Base-by-base conservation (phyloP, 1,139 yeast species). In the Casaregolazyma suthepensis region DNA sequence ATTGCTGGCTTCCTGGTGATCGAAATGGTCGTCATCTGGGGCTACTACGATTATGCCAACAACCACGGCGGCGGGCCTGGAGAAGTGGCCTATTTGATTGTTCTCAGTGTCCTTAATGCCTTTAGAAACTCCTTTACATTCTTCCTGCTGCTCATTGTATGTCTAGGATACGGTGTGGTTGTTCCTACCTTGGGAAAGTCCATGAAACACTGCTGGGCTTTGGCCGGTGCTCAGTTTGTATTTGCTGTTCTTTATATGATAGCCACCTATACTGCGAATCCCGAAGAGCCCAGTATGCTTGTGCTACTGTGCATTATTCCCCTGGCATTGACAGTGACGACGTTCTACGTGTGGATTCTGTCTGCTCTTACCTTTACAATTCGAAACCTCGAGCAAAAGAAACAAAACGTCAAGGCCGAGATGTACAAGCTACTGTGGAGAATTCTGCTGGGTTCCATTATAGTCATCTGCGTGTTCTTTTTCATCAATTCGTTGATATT, bases 81-180 rank as follows among this genome's bases (percentile, higher is more conserved):
- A 48, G 82, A 87, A 53, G 79, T 81, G 56, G 82, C 83, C 52
- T 89, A 89, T 71, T 79, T 89, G 79, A 81, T 81, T 7, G 80
- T 91, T 65, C 78, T 91, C 51, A 85, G 97, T 1, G 67, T 89
- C 26, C 73, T 91, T 67, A 88, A 89, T 66, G 82, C 96, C 1
- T 81, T 82, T 60, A 86, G 95, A 64, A 80, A 88, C 55, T 85
- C 97, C 0, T 89, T 89, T 67, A 87, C 97, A 9, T 87, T 93
- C 72, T 94, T 91, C 72, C 73, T 94, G 63, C 74, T 94, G 54
- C 76, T 93, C 58, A 85, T 91, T 63, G 93, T 94, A 56, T 80
- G 96, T 17, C 75, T 91, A 61, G 99, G 99, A 37, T 94, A 91
- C 70, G 97, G 99, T 57, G 93, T 94, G 52, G 99, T 94, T 43